phyloP scores from a whole-genome alignment of 352 stramenopile species.

The Phytopythium litorale region DNA sequence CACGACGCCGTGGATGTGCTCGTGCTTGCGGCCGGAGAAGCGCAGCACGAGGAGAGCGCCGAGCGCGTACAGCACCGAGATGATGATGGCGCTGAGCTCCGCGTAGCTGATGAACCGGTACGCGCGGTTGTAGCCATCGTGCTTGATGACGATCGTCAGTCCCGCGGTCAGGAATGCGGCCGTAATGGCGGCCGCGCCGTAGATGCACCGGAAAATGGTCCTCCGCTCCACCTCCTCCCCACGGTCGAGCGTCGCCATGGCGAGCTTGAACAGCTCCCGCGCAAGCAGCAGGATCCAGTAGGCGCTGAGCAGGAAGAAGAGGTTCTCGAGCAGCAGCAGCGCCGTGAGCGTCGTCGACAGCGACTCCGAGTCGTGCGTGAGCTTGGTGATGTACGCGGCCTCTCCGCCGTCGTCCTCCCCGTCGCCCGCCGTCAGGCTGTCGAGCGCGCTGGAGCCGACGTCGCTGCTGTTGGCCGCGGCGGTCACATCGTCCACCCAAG shows the following conservation, averaged over 20 bases:
- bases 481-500: slow-evolving; percentile 13
- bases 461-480: slow-evolving; percentile 10
- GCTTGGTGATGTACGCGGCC: slow-evolving; percentile 56
- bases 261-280: slow-evolving; percentile 54
- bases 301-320: slow-evolving; percentile 59
- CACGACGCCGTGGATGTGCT: slow-evolving; percentile 66
- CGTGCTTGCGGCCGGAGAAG: slow-evolving; percentile 52
- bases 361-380: slow-evolving; percentile 40
- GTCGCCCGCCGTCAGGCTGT: slow-evolving; percentile 24
- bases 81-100: slow-evolving; percentile 40
- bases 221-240: slow-evolving; percentile 40
- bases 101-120: slow-evolving; percentile 54
- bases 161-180: slow-evolving; percentile 26
- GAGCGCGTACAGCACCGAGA: slow-evolving; percentile 42
- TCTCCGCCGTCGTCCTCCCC: slow-evolving; percentile 45
- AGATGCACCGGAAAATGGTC: slow-evolving; percentile 47
- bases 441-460: slow-evolving; percentile 6
- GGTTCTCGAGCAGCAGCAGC: slow-evolving; percentile 49
- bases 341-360: slow-evolving; percentile 37
- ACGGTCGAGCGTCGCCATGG: slow-evolving; percentile 52
- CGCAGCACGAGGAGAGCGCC: slow-evolving; percentile 36
- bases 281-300: slow-evolving; percentile 69
- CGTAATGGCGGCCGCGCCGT: slow-evolving; percentile 26
- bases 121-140: slow-evolving; percentile 47
- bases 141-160: slow-evolving; percentile 35